These are phyloP conservation scores for Boletus chippewaensis DNA, from an alignment of 1,284 basidiomycete species.

Conservation along the genomic window DNA sequence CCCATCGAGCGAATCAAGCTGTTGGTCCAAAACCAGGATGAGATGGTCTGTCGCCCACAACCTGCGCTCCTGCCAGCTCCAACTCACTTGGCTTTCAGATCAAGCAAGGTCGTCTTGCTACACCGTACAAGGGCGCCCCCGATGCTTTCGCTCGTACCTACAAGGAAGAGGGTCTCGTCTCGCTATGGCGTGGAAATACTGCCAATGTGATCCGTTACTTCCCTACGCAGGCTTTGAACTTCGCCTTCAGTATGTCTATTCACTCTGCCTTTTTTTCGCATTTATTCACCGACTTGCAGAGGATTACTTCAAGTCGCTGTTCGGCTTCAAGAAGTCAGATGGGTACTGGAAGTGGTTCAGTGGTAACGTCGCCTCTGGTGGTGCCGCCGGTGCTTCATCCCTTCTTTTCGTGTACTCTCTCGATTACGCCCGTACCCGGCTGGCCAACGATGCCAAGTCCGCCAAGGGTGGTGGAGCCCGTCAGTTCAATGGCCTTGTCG, in stretches of 20 bases:
- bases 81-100: constrained; percentile 49
- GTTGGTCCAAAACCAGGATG: constrained; percentile 96
- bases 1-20: constrained; percentile 99
- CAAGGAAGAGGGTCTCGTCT: constrained; percentile 84
- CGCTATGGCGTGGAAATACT: constrained; percentile 94
- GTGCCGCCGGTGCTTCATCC: constrained; percentile 93
- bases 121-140: constrained; percentile 88
- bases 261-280: accelerated
- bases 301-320: constrained; percentile 95
- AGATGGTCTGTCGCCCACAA: constrained; percentile 55
- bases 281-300: constrained; percentile 41
- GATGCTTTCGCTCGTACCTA: constrained; percentile 89
- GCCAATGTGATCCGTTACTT: constrained; percentile 99
- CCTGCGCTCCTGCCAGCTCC: neutral
- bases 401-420: constrained; percentile 97
- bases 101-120: constrained; percentile 90
- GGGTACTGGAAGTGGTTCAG: constrained; percentile 89
- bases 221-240: constrained; percentile 94
- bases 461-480: constrained; percentile 84
- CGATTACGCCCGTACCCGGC: constrained; percentile 95
- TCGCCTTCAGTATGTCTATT: constrained; percentile 75
- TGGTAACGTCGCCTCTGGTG: constrained; percentile 94
- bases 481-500: constrained; percentile 93
- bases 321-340: constrained; percentile 85
- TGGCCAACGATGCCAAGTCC: constrained; percentile 95